These are phyloP conservation scores for Gossypium longicalyx DNA, from an alignment of 345 rosid species.

Conservation along the genomic window DNA sequence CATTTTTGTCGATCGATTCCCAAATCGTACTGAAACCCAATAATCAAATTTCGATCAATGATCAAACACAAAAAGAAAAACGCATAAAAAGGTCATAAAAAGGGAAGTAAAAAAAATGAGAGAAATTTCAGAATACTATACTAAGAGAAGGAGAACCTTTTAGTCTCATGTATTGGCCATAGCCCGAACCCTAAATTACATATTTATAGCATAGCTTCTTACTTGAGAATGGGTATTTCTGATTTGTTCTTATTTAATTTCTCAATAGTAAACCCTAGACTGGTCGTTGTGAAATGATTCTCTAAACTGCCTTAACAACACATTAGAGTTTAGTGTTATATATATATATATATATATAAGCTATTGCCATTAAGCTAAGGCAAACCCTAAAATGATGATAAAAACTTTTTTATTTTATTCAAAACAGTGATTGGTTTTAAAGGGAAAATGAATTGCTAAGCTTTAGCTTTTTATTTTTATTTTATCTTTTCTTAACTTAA, in stretches of 20 bases:
- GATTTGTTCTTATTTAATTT: not conserved
- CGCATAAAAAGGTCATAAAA: not conserved
- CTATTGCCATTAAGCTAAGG: conserved; percentile 3
- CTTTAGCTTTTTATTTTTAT: not conserved
- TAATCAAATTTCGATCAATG: conserved; percentile 1
- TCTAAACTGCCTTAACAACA: conserved; percentile 37
- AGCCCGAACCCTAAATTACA: conserved; percentile 53
- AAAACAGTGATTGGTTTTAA: conserved; percentile 35
- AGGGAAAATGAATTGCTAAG: conserved; percentile 44
- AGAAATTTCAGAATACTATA: conserved; percentile 3
- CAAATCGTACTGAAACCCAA: conserved; percentile 10
- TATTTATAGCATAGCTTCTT: conserved; percentile 20
- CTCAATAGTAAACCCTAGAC: conserved; percentile 23
- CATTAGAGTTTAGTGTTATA: conserved; percentile 1
- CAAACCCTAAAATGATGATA: conserved; percentile 36
- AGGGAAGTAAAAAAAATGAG: not conserved
- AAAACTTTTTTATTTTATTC: conserved; percentile 25
- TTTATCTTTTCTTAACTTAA: conserved; percentile 6
- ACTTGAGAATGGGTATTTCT: not conserved
- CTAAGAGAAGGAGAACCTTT: conserved; percentile 1
- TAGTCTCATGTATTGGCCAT: conserved; percentile 1
- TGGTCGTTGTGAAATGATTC: conserved; percentile 32
- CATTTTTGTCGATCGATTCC: conserved; percentile 28
- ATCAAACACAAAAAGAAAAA: not conserved
- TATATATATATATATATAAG: not conserved